Evolutionary conservation across 768 basidiomycete species (phyloP), one percentile per base, ranked within the genome.

Genomic region (Butyriboletus loyo): DNA sequence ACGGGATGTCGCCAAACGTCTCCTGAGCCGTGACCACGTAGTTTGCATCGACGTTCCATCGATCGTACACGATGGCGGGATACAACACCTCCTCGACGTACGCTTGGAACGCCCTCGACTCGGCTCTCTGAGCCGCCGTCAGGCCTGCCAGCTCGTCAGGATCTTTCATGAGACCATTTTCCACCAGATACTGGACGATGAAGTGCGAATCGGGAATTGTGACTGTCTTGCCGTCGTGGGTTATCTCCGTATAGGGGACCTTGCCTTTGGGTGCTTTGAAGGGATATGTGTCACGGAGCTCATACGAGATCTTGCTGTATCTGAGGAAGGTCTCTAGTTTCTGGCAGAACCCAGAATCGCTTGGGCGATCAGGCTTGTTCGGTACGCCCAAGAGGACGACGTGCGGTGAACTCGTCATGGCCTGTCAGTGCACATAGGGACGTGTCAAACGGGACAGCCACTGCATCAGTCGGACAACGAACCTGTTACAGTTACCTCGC

Each of bases 81-180:
- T 71, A 71, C 52, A 72, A 10, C 43, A 63, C 7, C 28, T 71
- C 69, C 49, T 71, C 69, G 25, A 71, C 22, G 39, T 61, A 71
- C 13, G 59, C 67, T 30, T 71, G 69, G 46, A 67, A 69, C 15
- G 71, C 71, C 50, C 71, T 59, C 24, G 71, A 71, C 42, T 71
- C 69, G 40, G 62, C 69, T 43, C 21, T 61, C 52, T 72, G 67
- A 21, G 28, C 55, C 1, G 59, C 14, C 5, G 71, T 65, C 53
- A 71, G 38, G 7, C 54, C 55, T 0, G 66, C 70, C 17, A 56
- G 30, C 5, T 60, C 52, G 35, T 71, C 69, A 4, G 65, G 67
- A 40, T 72, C 69, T 24, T 57, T 50, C 47, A 61, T 22, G 11
- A 72, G 50, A 11, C 41, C 53, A 1, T 57, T 55, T 19, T 65